Percentiles rank a stretch among this genome's conserved stretches.
phyloP scores from a whole-genome alignment of 352 stramenopile species.

The Thraustochytrium sp. region DNA sequence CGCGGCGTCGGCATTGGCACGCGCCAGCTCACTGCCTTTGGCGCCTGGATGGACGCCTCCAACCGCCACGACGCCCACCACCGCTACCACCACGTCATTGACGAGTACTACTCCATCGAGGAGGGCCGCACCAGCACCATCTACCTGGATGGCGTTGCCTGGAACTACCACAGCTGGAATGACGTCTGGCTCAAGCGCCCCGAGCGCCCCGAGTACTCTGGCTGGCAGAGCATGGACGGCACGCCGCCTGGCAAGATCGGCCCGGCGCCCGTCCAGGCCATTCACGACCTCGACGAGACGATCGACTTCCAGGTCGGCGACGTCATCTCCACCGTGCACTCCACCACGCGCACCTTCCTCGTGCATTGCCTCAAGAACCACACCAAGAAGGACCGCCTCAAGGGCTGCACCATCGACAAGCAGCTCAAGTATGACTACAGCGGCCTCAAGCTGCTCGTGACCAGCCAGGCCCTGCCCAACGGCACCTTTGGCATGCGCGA shows the following conservation, averaged over 20 bases:
- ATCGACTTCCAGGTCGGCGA: background rate
- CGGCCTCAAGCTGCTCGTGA: background rate
- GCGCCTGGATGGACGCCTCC: conserved; percentile 36
- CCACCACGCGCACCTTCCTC: conserved; percentile 31
- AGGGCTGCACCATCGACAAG: conserved; percentile 37
- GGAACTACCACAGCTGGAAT: conserved; percentile 39
- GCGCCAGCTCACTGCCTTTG: conserved; percentile 36
- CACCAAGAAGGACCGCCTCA: conserved; percentile 21
- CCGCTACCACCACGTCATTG: conserved; percentile 14
- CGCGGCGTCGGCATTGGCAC: background rate
- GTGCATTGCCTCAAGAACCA: conserved; percentile 1
- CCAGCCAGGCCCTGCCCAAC: background rate
- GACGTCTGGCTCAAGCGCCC: conserved; percentile 9
- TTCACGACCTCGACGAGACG: conserved; percentile 3
- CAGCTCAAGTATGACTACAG: conserved; percentile 25
- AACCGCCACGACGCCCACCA: conserved; percentile 30
- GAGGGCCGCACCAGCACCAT: background rate
- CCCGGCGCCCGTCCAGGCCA: conserved; percentile 1
- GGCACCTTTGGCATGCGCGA: background rate
- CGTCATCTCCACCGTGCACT: conserved; percentile 29
- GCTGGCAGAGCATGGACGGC: conserved; percentile 36
- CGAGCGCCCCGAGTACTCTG: background rate
- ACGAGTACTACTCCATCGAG: conserved; percentile 35
- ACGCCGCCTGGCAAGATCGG: conserved; percentile 24
- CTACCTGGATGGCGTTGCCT: conserved; percentile 3